Evolutionary conservation across 2,329 filamentous ascomycete species (phyloP), one percentile per base, ranked within the genome.

Genomic region (Colletotrichum navitas): DNA sequence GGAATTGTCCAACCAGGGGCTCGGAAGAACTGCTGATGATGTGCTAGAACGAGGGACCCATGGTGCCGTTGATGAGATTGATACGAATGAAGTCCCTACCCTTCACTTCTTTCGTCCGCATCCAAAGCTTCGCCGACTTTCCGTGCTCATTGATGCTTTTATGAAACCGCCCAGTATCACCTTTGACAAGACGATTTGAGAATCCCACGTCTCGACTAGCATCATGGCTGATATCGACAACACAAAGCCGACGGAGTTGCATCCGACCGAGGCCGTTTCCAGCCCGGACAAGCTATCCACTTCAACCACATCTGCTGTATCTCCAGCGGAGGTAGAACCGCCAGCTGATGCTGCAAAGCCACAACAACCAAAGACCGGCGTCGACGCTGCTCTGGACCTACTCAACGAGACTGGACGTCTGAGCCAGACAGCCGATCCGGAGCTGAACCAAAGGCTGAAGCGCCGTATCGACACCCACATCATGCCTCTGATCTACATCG

Each of bases 401-500:
- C 68, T 71, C 58, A 59, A 68, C 24, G 64, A 71, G 10, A 68
- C 68, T 4, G 68, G 68, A 14, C 59, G 64, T 4, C 45, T 71
- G n/a, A 52, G 52, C 29, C 63, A 51, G 26, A 52, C 64, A 12
- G 60, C 73, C 26, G 74, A 76, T 47, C 73, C 72, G 2, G 73
- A 74, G 32, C 63, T 74, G 36, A 76, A 75, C 18, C 80, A 78
- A 36, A 79, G 78, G 5, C 83, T 89, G 2, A 72, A 90, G 66
- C 81, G 83, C 32, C 89, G 89, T 76, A 89, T 91, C 70, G 89
- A 91, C 76, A 80, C 79, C 73, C 80, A 81, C 24, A 79, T 91
- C 14, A 85, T 90, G n/a, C 87, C 89, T 0, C 78, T 90, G 10
- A 78, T 90, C 11, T 89, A 89, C 71, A 74, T 85, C 51, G 89